phyloP scores from a whole-genome alignment of 768 basidiomycete species.

The Calocera cornea region DNA sequence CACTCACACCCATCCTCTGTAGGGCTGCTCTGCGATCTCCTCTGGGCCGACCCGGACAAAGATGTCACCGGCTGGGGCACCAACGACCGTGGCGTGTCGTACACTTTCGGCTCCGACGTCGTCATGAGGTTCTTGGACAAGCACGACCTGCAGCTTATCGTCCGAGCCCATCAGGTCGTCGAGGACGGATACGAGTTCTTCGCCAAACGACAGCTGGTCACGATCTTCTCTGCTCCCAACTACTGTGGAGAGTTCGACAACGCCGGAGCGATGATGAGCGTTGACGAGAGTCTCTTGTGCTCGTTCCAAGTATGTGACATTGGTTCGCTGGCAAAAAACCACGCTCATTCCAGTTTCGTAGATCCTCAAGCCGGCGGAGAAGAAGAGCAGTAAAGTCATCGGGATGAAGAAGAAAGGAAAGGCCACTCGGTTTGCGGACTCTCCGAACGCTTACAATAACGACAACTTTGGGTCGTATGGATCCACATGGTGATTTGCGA shows the following conservation, averaged over 20 bases:
- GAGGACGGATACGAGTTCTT: conserved; percentile 18
- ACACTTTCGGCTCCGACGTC: conserved; percentile 14
- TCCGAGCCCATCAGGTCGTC: conserved; percentile 13
- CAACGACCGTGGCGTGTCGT: conserved; percentile 13
- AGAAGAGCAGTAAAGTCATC: conserved; percentile 61
- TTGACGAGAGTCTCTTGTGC: conserved; percentile 10
- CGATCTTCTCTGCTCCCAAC: conserved; percentile 16
- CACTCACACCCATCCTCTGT: not conserved
- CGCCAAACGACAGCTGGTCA: conserved; percentile 15
- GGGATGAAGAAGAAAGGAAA: conserved; percentile 1
- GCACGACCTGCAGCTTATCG: conserved; percentile 13
- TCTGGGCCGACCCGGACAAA: conserved; percentile 16
- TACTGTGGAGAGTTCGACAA: conserved; percentile 14
- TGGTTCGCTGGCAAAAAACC: not conserved
- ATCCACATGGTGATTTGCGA: not conserved
- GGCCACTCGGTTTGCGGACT: not conserved
- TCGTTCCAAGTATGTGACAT: not conserved
- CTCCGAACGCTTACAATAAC: not conserved
- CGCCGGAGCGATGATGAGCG: conserved; percentile 10
- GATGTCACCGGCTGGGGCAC: conserved; percentile 14
- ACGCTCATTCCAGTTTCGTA: conserved; percentile 23
- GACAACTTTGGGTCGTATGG: not conserved
- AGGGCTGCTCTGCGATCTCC: conserved; percentile 16
- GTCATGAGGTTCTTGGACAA: conserved; percentile 15
- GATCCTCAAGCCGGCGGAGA: conserved; percentile 99